Conservation (phyloP, 306 rosid species). For the Prunus padus region DNA sequence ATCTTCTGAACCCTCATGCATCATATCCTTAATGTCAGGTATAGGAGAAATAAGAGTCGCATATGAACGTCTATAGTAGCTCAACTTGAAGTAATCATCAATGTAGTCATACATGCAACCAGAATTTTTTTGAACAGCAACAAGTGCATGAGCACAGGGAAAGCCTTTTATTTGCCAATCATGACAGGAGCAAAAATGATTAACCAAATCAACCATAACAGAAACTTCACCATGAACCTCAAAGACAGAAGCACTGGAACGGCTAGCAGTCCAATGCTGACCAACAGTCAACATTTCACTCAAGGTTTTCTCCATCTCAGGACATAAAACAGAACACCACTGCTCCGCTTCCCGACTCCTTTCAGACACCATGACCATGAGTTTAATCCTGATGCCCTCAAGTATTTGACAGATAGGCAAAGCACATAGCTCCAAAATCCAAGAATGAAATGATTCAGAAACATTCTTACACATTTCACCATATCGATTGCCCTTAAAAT, state of each 20-base stretch:
- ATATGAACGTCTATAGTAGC: neutral
- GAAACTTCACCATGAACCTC: neutral
- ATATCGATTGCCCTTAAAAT: neutral
- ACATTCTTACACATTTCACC: neutral
- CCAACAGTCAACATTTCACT: neutral
- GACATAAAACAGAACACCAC: conserved; percentile 3
- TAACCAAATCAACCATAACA: neutral
- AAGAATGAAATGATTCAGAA: neutral
- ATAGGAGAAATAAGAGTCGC: neutral
- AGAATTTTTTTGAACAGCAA: neutral
- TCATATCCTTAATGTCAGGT: neutral
- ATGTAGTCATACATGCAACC: neutral
- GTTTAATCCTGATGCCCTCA: neutral
- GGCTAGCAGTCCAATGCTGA: neutral
- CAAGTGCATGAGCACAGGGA: neutral
- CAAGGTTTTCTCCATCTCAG: conserved; percentile 1
- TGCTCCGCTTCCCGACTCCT: neutral
- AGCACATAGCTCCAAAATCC: neutral
- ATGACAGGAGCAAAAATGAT: neutral
- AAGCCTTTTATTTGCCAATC: neutral
- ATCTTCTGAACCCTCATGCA: neutral
- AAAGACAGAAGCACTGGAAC: neutral
- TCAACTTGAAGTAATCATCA: neutral
- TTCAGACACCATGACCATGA: neutral
- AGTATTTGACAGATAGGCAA: neutral